These are phyloP conservation scores for Gnomoniopsis sp. DNA, from an alignment of 2,329 filamentous ascomycete species.

Conservation along the genomic window DNA sequence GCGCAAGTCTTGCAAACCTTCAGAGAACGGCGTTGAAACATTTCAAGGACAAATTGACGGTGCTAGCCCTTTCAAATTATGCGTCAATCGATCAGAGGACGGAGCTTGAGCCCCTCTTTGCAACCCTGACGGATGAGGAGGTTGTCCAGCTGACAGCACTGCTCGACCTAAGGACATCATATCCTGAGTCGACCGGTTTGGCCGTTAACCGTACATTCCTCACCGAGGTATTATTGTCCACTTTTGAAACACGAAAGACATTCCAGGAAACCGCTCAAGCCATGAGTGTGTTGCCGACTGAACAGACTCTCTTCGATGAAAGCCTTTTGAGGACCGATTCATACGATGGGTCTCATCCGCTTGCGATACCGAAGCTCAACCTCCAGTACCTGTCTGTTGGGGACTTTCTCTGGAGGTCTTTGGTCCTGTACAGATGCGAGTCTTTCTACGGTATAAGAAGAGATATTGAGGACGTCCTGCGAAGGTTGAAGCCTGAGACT, in stretches of 20 bases:
- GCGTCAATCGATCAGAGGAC: slow-evolving; percentile 77
- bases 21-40: slow-evolving; percentile 76
- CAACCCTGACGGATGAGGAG: slow-evolving; percentile 70
- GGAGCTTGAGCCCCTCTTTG: slow-evolving; percentile 75
- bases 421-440: slow-evolving; percentile 84
- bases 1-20: slow-evolving; percentile 69
- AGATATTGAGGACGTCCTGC: slow-evolving; percentile 80
- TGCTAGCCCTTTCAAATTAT: slow-evolving; percentile 89
- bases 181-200: slow-evolving; percentile 68
- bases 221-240: slow-evolving; percentile 69
- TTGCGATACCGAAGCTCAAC: slow-evolving; percentile 92
- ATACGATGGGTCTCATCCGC: slow-evolving; percentile 81
- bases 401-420: slow-evolving; percentile 94
- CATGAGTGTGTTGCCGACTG: slow-evolving; percentile 78
- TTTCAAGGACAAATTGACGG: slow-evolving; percentile 87
- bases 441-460: slow-evolving; percentile 91
- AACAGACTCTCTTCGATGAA: slow-evolving; percentile 74
- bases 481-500: slow-evolving; percentile 69
- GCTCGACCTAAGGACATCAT: slow-evolving; percentile 77
- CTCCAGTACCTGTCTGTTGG: slow-evolving; percentile 92
- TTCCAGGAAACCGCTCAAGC: slow-evolving; percentile 77
- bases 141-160: slow-evolving; percentile 64
- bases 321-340: slow-evolving; percentile 76
- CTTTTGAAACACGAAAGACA: slow-evolving; percentile 72
- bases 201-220: slow-evolving; percentile 60